Conservation (phyloP, 1,284 basidiomycete genomes). For the Rhodotorula sp. region DNA sequence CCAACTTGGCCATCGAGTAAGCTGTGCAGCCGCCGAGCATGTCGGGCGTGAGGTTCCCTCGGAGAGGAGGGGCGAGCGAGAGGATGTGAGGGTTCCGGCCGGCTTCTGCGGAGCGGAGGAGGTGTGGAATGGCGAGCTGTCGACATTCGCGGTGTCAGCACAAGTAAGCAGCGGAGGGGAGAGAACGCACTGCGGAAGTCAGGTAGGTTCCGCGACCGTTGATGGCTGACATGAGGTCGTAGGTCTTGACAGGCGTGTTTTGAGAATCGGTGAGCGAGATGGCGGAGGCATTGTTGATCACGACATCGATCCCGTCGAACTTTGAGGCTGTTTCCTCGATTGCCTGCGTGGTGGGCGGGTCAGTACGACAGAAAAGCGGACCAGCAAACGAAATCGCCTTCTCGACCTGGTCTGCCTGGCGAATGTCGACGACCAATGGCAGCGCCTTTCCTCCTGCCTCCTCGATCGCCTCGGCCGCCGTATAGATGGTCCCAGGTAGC, state of each 20-base stretch:
- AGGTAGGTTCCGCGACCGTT: constrained; percentile 47
- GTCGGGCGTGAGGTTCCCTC: constrained; percentile 36
- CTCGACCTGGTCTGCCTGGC: constrained; percentile 43
- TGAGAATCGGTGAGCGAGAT: constrained; percentile 45
- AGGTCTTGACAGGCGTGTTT: constrained; percentile 42
- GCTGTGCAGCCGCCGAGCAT: constrained; percentile 33
- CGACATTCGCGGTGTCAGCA: not conserved
- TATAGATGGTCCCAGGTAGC: constrained; percentile 48
- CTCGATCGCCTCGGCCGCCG: constrained; percentile 46
- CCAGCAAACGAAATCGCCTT: not conserved
- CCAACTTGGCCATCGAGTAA: constrained; percentile 47
- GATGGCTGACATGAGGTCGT: constrained; percentile 44
- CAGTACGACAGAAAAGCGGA: not conserved
- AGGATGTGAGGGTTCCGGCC: constrained; percentile 47
- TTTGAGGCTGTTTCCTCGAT: constrained; percentile 37
- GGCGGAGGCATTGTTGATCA: constrained; percentile 49
- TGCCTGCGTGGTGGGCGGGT: not conserved
- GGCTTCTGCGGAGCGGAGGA: constrained; percentile 35
- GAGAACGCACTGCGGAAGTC: constrained; percentile 26
- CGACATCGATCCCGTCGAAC: constrained; percentile 47
- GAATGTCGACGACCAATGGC: constrained; percentile 48
- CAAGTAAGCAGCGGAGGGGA: not conserved
- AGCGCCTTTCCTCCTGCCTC: constrained; percentile 42
- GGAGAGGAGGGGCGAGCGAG: constrained; percentile 46
- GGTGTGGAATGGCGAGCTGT: constrained; percentile 45